A percentile compares a stretch with the other conserved stretches of the same genome.
Conservation (phyloP, 768 basidiomycete species). For the Rhodosporidiobolus sp. region DNA sequence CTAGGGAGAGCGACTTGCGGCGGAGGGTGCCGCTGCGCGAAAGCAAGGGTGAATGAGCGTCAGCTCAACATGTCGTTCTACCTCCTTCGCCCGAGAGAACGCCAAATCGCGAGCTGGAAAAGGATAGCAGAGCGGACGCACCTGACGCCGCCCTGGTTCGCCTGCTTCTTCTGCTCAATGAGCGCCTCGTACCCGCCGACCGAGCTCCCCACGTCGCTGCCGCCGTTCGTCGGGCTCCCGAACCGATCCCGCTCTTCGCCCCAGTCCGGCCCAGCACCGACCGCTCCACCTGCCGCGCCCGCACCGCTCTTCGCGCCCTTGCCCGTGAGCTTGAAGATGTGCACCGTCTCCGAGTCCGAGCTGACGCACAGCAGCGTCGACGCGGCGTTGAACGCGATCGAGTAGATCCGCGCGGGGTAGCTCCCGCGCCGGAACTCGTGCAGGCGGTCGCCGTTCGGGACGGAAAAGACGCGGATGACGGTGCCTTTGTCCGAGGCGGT, state of each 20-base stretch:
- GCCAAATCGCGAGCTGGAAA: neutral
- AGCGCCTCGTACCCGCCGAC: slow-evolving; percentile 74
- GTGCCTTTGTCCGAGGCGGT: slow-evolving; percentile 94
- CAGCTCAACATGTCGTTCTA: too few relatives aligned
- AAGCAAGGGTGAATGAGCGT: neutral
- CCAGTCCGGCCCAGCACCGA: slow-evolving; percentile 40
- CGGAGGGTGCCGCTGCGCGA: slow-evolving; percentile 53
- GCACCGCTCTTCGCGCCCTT: slow-evolving; percentile 41
- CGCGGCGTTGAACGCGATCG: slow-evolving; percentile 77
- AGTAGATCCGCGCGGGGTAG: slow-evolving; percentile 77
- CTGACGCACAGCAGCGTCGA: slow-evolving; percentile 82
- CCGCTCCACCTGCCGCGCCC: slow-evolving; percentile 2
- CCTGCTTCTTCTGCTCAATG: slow-evolving; percentile 69
- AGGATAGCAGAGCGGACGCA: slow-evolving; percentile 5
- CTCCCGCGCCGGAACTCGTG: slow-evolving; percentile 94
- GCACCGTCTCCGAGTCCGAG: slow-evolving; percentile 89
- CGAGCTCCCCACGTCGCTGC: slow-evolving; percentile 41
- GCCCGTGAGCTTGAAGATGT: slow-evolving; percentile 75
- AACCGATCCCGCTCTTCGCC: slow-evolving; percentile 37
- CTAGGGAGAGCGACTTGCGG: slow-evolving; percentile 68
- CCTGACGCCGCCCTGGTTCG: slow-evolving; percentile 43
- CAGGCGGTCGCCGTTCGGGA: slow-evolving; percentile 86
- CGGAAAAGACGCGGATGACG: slow-evolving; percentile 88
- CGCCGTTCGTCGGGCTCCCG: slow-evolving; percentile 51
- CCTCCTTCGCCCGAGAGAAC: too few relatives aligned